These are phyloP conservation scores for Mycena citricolor DNA, from an alignment of 1,284 basidiomycete species.

Conservation along the genomic window DNA sequence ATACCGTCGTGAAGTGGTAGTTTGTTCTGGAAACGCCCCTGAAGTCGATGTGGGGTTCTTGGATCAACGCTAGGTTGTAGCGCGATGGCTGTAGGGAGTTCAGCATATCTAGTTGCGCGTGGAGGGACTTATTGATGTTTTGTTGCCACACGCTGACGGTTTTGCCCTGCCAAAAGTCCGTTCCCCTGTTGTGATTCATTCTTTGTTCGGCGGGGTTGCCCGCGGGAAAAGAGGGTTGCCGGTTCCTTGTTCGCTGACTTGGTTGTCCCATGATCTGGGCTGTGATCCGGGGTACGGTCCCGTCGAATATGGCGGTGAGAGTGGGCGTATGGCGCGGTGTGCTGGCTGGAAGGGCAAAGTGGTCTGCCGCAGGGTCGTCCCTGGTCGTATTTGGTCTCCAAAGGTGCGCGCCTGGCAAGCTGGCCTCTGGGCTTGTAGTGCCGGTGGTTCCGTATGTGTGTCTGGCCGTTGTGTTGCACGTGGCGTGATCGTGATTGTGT, in stretches of 20 bases:
- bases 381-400: too few species aligned
- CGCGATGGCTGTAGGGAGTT: slow-evolving; percentile 13
- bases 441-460: too few species aligned
- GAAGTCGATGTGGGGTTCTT: slow-evolving; percentile 35
- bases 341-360: too few species aligned
- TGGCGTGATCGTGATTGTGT: too few species aligned
- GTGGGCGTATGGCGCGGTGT: neutral
- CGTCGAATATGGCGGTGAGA: neutral
- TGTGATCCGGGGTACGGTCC: neutral
- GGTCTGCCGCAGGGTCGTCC: too few species aligned
- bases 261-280: too few species aligned
- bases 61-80: slow-evolving; percentile 31
- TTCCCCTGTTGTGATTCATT: too few species aligned
- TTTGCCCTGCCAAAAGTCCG: too few species aligned
- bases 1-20: slow-evolving; percentile 19
- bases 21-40: slow-evolving; percentile 19
- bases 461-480: neutral
- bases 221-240: neutral
- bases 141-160: slow-evolving; percentile 29
- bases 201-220: too few species aligned
- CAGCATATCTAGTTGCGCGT: slow-evolving; percentile 26
- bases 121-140: slow-evolving; percentile 31
- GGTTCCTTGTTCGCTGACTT: too few species aligned
- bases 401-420: too few species aligned
- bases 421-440: too few species aligned